Conservation (phyloP, 2,329 filamentous ascomycete genomes). For the Leptographium lundbergii region DNA sequence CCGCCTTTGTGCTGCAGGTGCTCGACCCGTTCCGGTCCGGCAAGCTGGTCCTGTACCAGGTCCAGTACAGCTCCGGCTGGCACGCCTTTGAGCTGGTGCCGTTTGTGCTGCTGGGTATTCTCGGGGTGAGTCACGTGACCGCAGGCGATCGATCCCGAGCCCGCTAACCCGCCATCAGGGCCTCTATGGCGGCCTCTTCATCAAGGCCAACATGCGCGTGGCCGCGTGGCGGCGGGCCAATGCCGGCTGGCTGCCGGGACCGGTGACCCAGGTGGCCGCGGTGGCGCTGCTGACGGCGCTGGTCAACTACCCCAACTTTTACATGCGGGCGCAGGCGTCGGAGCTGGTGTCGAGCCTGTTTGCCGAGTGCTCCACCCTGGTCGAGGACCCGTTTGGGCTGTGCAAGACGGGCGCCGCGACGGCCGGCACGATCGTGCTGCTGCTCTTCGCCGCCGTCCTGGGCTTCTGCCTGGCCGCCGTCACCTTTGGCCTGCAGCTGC, state of each 20-base stretch:
- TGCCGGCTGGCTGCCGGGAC: conserved; percentile 49
- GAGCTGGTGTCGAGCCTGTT: conserved; percentile 89
- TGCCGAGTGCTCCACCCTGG: conserved; percentile 70
- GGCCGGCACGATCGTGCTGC: conserved; percentile 66
- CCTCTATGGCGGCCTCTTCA: conserved; percentile 89
- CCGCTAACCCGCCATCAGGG: conserved; percentile 32
- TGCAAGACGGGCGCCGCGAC: conserved; percentile 81
- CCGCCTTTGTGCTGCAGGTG: conserved; percentile 81
- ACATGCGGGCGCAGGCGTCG: conserved; percentile 86
- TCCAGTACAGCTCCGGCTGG: conserved; percentile 85
- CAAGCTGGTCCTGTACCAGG: conserved; percentile 91
- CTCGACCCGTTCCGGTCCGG: conserved; percentile 91
- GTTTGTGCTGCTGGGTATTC: conserved; percentile 72
- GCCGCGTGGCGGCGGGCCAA: conserved; percentile 64
- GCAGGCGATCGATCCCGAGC: neutral
- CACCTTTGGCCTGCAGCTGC: conserved; percentile 89
- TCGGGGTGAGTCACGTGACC: conserved; percentile 44
- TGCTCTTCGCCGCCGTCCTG: conserved; percentile 69
- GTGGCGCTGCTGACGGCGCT: conserved; percentile 73
- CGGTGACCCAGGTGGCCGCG: conserved; percentile 66
- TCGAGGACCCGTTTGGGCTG: conserved; percentile 78
- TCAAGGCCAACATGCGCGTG: conserved; percentile 83
- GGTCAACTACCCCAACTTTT: conserved; percentile 90
- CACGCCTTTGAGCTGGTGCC: conserved; percentile 89
- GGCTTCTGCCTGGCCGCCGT: conserved; percentile 77